These are phyloP conservation scores for Hypericum perforatum DNA, from an alignment of 345 rosid species.

Conservation along the genomic window DNA sequence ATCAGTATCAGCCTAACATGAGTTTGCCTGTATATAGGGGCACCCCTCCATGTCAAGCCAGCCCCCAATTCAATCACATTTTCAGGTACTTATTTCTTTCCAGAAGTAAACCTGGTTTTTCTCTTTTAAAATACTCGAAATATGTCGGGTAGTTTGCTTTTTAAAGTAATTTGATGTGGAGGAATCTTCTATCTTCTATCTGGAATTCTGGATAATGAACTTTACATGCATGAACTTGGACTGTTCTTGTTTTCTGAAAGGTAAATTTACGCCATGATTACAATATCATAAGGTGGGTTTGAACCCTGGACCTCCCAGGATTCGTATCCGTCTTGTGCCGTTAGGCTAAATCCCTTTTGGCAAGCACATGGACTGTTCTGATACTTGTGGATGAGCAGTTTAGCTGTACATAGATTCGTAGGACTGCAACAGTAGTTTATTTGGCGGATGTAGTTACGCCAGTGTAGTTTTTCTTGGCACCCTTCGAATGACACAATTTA, in stretches of 20 bases:
- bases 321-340: no score
- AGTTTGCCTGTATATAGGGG: conserved; percentile 59
- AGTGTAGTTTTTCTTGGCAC: not conserved
- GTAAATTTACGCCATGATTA: no score
- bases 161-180: no score
- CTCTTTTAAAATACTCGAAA: not conserved
- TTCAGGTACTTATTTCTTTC: conserved; percentile 40
- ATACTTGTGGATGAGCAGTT: not conserved
- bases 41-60: conserved; percentile 56
- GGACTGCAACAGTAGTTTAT: not conserved
- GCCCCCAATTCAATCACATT: conserved; percentile 35
- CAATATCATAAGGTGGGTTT: no score
- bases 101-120: conserved; percentile 1
- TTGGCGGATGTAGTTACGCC: not conserved
- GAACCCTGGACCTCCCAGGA: no score
- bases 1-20: conserved; percentile 48
- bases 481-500: not conserved
- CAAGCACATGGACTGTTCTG: not conserved
- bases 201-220: no score
- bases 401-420: no score
- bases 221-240: no score
- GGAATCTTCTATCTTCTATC: no score
- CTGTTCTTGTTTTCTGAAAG: no score
- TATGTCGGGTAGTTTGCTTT: not conserved
- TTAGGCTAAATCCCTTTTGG: no score